These are phyloP conservation scores for Yamadazyma blattariae DNA, from an alignment of 1,139 yeast species.

Conservation along the genomic window DNA sequence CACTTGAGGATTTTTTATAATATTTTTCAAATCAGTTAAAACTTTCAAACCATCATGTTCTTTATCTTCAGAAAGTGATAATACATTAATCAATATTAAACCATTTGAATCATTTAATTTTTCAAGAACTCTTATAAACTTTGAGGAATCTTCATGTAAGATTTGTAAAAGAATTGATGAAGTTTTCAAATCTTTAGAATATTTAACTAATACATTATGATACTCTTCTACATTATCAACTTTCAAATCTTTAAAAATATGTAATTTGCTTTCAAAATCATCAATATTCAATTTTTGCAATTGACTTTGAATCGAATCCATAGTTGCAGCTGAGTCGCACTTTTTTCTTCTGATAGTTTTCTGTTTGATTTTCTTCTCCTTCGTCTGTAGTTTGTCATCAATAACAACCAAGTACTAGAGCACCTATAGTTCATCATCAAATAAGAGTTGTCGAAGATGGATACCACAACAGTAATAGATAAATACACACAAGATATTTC, in stretches of 20 bases:
- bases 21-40: constrained; percentile 12
- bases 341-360: no score
- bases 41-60: constrained; percentile 12
- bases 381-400: no score
- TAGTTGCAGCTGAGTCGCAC: background rate
- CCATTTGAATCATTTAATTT: constrained; percentile 18
- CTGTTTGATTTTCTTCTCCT: no score
- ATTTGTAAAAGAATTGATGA: constrained; percentile 15
- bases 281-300: background rate
- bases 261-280: background rate
- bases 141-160: constrained; percentile 17
- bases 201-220: constrained; percentile 4
- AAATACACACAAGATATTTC: constrained; percentile 57
- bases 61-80: constrained; percentile 7
- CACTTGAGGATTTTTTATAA: constrained; percentile 11
- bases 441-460: no score
- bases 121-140: constrained; percentile 18
- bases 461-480: constrained; percentile 48
- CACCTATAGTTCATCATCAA: no score
- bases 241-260: background rate
- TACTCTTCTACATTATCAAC: background rate
- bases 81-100: constrained; percentile 13
- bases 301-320: background rate
- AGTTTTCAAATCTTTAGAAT: constrained; percentile 14
- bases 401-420: no score